These are phyloP conservation scores for Ophiostoma novo-ulmi DNA, from an alignment of 2,329 filamentous ascomycete species.

Conservation along the genomic window DNA sequence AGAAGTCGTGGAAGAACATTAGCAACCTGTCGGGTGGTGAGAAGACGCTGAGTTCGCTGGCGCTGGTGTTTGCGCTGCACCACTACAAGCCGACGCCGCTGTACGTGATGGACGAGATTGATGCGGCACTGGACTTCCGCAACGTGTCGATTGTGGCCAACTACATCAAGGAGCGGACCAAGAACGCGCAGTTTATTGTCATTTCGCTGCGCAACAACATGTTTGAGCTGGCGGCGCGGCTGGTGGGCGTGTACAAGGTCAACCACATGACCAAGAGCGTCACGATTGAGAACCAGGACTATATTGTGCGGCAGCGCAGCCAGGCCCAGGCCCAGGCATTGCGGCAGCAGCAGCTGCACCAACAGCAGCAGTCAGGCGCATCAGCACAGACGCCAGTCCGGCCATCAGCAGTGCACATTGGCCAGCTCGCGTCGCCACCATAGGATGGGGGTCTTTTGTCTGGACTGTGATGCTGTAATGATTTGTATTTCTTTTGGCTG, in stretches of 20 bases:
- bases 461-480: background rate
- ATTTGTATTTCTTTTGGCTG: background rate
- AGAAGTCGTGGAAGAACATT: conserved; percentile 99
- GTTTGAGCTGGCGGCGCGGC: conserved; percentile 93
- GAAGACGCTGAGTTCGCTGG: conserved; percentile 90
- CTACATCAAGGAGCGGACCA: conserved; percentile 98
- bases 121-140: conserved; percentile 93
- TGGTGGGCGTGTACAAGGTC: conserved; percentile 98
- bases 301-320: conserved; percentile 48
- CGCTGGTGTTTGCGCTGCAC: conserved; percentile 94
- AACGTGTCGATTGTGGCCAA: conserved; percentile 98
- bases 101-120: conserved; percentile 99
- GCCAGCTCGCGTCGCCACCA: conserved; percentile 26
- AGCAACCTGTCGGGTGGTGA: conserved; percentile 92
- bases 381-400: conserved; percentile 14
- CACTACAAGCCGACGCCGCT: conserved; percentile 96
- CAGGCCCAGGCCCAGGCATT: conserved; percentile 27
- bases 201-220: conserved; percentile 98
- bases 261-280: conserved; percentile 98
- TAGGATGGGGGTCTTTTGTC: conserved; percentile 9
- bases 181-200: conserved; percentile 98
- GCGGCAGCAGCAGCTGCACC: conserved; percentile 30
- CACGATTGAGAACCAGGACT: conserved; percentile 80
- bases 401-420: conserved; percentile 17
- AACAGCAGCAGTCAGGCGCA: conserved; percentile 26